A percentile compares a stretch with the other conserved stretches of the same genome.
phyloP scores from a whole-genome alignment of 805 yeast genomes.

The Hanseniaspora taiwanica region DNA sequence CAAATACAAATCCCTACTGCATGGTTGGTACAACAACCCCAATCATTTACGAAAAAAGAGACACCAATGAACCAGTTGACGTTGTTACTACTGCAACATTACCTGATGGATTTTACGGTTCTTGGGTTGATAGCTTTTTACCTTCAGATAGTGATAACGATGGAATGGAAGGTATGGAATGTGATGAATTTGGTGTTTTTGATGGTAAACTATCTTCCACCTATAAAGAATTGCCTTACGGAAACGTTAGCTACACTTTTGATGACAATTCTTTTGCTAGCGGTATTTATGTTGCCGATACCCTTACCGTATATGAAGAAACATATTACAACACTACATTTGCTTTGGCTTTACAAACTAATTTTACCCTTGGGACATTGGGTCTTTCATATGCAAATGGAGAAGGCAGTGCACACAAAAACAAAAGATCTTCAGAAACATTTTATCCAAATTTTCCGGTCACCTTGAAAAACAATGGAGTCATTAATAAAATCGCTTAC shows the following conservation, averaged over 20 bases:
- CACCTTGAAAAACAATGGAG: constrained; percentile 38
- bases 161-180: constrained; percentile 11
- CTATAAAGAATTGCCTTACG: constrained; percentile 26
- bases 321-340: no score
- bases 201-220: constrained; percentile 21
- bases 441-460: constrained; percentile 48
- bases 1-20: constrained; percentile 34
- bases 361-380: constrained; percentile 33
- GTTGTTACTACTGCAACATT: constrained; percentile 5
- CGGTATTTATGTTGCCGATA: constrained; percentile 22
- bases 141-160: constrained; percentile 2
- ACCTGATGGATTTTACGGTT: constrained; percentile 3
- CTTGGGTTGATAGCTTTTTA: constrained; percentile 1
- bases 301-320: no score
- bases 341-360: constrained; percentile 23
- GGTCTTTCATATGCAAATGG: constrained; percentile 42
- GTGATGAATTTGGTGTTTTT: constrained; percentile 29
- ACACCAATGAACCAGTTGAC: constrained; percentile 4
- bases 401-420: constrained; percentile 39
- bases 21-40: constrained; percentile 6
- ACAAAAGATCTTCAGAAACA: constrained; percentile 12
- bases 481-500: constrained; percentile 38
- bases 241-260: constrained; percentile 46
- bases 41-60: constrained; percentile 2
- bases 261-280: constrained; percentile 12